Evolutionary conservation across 306 rosid genomes (phyloP).

Genomic region (Alnus glutinosa): DNA sequence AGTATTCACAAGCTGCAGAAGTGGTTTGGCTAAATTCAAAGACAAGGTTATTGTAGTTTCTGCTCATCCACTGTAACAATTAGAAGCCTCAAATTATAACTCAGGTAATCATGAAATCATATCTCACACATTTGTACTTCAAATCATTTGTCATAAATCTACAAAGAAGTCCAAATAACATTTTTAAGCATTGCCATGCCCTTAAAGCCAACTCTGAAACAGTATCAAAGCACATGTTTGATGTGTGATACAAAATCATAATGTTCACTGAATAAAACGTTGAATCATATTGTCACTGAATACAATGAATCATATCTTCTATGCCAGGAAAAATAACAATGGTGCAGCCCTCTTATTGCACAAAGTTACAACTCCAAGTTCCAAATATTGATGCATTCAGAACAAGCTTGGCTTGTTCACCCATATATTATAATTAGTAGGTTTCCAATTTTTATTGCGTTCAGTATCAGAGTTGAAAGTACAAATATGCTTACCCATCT

Average conservation of each 20-base stretch:
- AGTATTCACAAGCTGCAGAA: not conserved
- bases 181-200: not conserved
- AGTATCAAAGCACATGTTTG: too few relatives aligned
- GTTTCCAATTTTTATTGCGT: not conserved
- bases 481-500: constrained; percentile 75
- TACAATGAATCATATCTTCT: not conserved
- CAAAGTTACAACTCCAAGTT: not conserved
- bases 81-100: not conserved
- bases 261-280: not conserved
- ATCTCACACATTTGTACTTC: not conserved
- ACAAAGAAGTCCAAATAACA: not conserved
- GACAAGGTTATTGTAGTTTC: not conserved
- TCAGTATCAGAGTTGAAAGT: not conserved
- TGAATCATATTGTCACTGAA: too few relatives aligned
- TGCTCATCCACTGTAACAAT: not conserved
- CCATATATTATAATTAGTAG: not conserved
- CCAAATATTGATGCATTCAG: not conserved
- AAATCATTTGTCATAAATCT: not conserved
- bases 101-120: not conserved
- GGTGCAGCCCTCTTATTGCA: not conserved
- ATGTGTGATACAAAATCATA: not conserved
- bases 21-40: not conserved
- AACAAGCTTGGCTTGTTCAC: not conserved
- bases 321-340: not conserved
- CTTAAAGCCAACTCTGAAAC: not conserved